Evolutionary conservation across 2,329 filamentous ascomycete species (phyloP).

Genomic region (Karstenula rhodostoma): DNA sequence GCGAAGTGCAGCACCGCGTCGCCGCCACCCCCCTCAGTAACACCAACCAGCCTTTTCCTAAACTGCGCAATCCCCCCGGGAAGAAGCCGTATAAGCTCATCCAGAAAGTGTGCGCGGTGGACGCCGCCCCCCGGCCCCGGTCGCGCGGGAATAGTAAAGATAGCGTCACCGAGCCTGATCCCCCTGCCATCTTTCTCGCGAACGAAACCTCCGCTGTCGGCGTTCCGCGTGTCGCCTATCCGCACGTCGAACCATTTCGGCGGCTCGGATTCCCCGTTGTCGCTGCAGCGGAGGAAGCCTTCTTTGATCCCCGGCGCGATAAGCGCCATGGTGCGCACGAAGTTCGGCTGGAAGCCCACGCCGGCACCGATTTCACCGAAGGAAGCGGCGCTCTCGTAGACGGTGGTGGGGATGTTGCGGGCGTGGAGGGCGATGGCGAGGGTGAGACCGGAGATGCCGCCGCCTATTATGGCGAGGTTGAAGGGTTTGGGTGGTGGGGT

Average conservation of each 20-base stretch:
- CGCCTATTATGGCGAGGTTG: constrained; percentile 64
- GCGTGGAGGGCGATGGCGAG: constrained; percentile 61
- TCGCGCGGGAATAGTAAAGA: constrained; percentile 35
- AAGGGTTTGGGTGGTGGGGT: constrained; percentile 35
- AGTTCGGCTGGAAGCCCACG: constrained; percentile 54
- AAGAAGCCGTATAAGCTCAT: constrained; percentile 58
- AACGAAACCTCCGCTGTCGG: constrained; percentile 19
- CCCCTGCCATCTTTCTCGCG: constrained; percentile 16
- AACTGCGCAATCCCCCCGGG: constrained; percentile 54
- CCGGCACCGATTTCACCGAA: constrained; percentile 68
- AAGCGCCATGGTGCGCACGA: constrained; percentile 34
- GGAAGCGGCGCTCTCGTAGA: constrained; percentile 63
- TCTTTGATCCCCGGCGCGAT: constrained; percentile 27
- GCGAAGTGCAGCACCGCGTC: constrained; percentile 49
- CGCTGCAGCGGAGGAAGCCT: constrained; percentile 22
- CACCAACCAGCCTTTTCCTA: constrained; percentile 46
- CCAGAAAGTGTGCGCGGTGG: constrained; percentile 59
- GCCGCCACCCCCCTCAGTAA: constrained; percentile 31
- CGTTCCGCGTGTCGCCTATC: constrained; percentile 34
- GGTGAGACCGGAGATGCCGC: constrained; percentile 65
- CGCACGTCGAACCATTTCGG: constrained; percentile 35
- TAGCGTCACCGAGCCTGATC: constrained; percentile 24
- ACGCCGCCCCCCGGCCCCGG: constrained; percentile 46
- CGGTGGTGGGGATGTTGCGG: constrained; percentile 54
- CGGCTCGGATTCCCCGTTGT: constrained; percentile 24